phyloP scores from a whole-genome alignment of 495 filamentous ascomycete species.

The Chaetomium tenue region DNA sequence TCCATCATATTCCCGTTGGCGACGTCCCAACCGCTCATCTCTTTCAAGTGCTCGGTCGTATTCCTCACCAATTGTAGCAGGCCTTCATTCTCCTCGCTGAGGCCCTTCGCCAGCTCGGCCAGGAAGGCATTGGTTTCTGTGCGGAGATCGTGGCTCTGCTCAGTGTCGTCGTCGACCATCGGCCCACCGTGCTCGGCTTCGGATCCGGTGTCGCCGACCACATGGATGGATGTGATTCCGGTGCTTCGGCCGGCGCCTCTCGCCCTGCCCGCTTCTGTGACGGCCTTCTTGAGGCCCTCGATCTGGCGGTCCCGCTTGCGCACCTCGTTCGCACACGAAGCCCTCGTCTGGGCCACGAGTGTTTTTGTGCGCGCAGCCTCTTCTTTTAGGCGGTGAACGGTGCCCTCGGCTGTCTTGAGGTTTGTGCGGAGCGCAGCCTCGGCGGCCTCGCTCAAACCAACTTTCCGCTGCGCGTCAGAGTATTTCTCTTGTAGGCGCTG shows the following conservation, averaged over 20 bases:
- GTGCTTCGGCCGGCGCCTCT: slow-evolving; percentile 49
- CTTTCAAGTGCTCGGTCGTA: slow-evolving; percentile 67
- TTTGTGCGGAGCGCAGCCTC: slow-evolving; percentile 67
- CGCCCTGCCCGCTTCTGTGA: slow-evolving; percentile 49
- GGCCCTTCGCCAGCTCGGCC: slow-evolving; percentile 77
- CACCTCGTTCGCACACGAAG: slow-evolving; percentile 87
- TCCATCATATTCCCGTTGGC: slow-evolving; percentile 15
- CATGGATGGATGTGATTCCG: slow-evolving; percentile 54
- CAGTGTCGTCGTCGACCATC: slow-evolving; percentile 47
- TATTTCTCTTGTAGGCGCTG: slow-evolving; percentile 63
- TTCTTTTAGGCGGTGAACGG: slow-evolving; percentile 68
- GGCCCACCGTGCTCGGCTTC: slow-evolving; percentile 39
- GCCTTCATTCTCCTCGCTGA: slow-evolving; percentile 93
- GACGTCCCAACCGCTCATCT: slow-evolving; percentile 70
- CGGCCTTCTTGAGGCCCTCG: slow-evolving; percentile 79
- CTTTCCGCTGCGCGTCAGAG: slow-evolving; percentile 69
- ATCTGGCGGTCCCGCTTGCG: slow-evolving; percentile 88
- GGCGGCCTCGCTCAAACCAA: slow-evolving; percentile 70
- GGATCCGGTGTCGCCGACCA: slow-evolving; percentile 48
- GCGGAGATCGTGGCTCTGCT: slow-evolving; percentile 68
- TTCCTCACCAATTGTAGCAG: slow-evolving; percentile 70
- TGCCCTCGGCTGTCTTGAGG: slow-evolving; percentile 67
- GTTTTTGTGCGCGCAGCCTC: slow-evolving; percentile 75
- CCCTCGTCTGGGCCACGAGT: slow-evolving; percentile 73
- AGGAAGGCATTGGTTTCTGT: slow-evolving; percentile 91